Percentiles rank a stretch among this genome's conserved stretches.
phyloP scores from a whole-genome alignment of 2,329 filamentous ascomycete genomes.

The Drechmeria coniospora region DNA sequence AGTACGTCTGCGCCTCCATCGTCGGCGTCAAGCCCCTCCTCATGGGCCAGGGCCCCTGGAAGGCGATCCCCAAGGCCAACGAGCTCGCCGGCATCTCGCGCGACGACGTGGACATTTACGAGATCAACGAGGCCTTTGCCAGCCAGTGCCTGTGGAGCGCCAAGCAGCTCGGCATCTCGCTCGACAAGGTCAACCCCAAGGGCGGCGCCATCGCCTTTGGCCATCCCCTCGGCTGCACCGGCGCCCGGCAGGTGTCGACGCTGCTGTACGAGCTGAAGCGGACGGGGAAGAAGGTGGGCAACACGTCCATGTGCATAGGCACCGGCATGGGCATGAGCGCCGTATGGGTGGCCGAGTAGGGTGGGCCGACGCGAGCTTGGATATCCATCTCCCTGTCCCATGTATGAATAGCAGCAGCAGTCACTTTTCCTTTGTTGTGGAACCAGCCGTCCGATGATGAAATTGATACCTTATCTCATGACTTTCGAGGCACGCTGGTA shows the following conservation, averaged over 20 bases:
- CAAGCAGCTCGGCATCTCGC: slow-evolving; percentile 68
- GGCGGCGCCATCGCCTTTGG: slow-evolving; percentile 93
- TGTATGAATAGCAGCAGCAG: slow-evolving; percentile 13
- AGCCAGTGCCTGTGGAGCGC: slow-evolving; percentile 89
- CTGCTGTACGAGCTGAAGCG: slow-evolving; percentile 79
- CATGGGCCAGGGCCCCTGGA: slow-evolving; percentile 93
- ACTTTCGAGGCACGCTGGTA: no score
- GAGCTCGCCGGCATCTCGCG: slow-evolving; percentile 72
- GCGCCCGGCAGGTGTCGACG: slow-evolving; percentile 84
- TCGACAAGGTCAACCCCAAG: slow-evolving; percentile 91
- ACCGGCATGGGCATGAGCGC: slow-evolving; percentile 98
- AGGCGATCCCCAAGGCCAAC: slow-evolving; percentile 85
- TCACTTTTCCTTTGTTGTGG: slow-evolving; percentile 1
- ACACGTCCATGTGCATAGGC: slow-evolving; percentile 92
- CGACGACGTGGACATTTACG: slow-evolving; percentile 89
- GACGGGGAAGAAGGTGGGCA: slow-evolving; percentile 69
- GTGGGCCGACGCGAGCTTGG: slow-evolving; percentile 1
- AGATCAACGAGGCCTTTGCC: slow-evolving; percentile 99
- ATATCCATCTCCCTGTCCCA: slow-evolving; percentile 1
- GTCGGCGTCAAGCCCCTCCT: slow-evolving; percentile 84
- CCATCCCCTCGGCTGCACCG: slow-evolving; percentile 88
- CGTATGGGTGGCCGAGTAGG: slow-evolving; percentile 85
- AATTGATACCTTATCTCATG: background rate
- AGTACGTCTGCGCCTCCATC: slow-evolving; percentile 73
- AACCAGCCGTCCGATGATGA: background rate